These are phyloP conservation scores for Neonectria ditissima DNA, from an alignment of 2,329 filamentous ascomycete genomes.

Conservation along the genomic window DNA sequence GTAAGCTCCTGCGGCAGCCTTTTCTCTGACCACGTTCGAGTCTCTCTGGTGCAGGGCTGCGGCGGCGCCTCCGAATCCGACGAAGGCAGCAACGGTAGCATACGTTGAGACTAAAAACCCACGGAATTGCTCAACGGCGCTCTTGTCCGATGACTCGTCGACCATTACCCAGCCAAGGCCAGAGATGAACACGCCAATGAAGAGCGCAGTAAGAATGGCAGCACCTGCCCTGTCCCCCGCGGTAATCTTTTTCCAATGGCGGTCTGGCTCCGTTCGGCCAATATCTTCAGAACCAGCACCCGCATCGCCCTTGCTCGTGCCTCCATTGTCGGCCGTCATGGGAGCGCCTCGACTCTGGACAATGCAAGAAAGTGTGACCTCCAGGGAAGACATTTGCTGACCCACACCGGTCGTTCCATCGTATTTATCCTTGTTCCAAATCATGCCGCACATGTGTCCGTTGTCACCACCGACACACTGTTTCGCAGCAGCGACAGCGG, in stretches of 20 bases:
- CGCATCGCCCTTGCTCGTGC: slow-evolving; percentile 65
- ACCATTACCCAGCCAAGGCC: slow-evolving; percentile 63
- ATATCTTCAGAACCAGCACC: slow-evolving; percentile 60
- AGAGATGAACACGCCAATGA: slow-evolving; percentile 66
- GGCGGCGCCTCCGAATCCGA: slow-evolving; percentile 39
- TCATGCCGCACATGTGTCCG: slow-evolving; percentile 69
- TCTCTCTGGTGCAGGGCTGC: slow-evolving; percentile 35
- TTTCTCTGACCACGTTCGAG: slow-evolving; percentile 38
- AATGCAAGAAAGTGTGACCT: slow-evolving; percentile 72
- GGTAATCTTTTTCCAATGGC: slow-evolving; percentile 52
- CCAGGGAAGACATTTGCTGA: slow-evolving; percentile 77
- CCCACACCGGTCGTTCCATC: slow-evolving; percentile 73
- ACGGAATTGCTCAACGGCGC: slow-evolving; percentile 48
- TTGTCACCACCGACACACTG: slow-evolving; percentile 70
- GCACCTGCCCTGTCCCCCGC: slow-evolving; percentile 76
- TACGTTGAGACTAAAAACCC: slow-evolving; percentile 39
- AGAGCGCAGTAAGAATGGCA: slow-evolving; percentile 69
- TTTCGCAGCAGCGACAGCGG: slow-evolving; percentile 67
- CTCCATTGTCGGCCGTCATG: slow-evolving; percentile 65
- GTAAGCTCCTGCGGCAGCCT: slow-evolving; percentile 27
- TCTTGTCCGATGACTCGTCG: slow-evolving; percentile 59
- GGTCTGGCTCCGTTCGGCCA: slow-evolving; percentile 50
- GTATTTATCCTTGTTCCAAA: slow-evolving; percentile 68
- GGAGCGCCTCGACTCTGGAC: slow-evolving; percentile 59
- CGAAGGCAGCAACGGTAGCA: slow-evolving; percentile 37